Conservation (phyloP, 768 basidiomycete genomes). For the Mycena olivaceomarginata region DNA sequence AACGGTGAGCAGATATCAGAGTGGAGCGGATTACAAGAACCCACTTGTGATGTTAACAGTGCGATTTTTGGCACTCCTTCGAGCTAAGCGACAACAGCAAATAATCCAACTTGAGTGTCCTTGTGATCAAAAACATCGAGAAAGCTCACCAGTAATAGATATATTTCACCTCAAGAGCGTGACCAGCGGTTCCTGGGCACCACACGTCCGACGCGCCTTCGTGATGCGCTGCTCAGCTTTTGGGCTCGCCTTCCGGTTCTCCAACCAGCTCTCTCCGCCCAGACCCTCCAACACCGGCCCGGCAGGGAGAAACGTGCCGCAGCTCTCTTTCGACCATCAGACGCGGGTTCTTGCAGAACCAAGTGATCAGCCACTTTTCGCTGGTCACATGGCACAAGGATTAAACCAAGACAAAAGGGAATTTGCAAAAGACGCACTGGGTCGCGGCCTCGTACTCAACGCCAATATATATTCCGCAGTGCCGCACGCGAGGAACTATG, state of each 20-base stretch:
- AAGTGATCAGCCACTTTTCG: conserved; percentile 45
- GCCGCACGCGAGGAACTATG: conserved; percentile 26
- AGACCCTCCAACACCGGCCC: conserved; percentile 43
- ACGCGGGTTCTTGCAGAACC: conserved; percentile 48
- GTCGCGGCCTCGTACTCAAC: conserved; percentile 31
- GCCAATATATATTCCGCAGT: conserved; percentile 39
- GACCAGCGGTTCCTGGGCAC: conserved; percentile 41
- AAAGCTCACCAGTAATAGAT: conserved; percentile 48
- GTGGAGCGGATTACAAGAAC: conserved; percentile 8
- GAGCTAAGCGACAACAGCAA: conserved; percentile 35
- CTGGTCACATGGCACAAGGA: background rate
- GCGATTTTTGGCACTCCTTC: conserved; percentile 47
- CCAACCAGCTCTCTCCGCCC: conserved; percentile 47
- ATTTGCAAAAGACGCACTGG: conserved; percentile 35
- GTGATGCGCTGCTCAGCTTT: conserved; percentile 42
- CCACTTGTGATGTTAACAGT: conserved; percentile 52
- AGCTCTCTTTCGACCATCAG: conserved; percentile 3
- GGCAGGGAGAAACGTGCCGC: conserved; percentile 20
- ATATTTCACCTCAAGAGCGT: too few relatives aligned
- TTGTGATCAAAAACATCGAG: background rate
- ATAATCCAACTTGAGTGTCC: background rate
- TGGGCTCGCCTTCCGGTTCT: conserved; percentile 31
- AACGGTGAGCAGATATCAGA: background rate
- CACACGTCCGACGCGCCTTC: conserved; percentile 44
- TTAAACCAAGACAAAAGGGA: background rate